Conservation (phyloP, 2,329 filamentous ascomycete species). For the Nannizziopsis barbatae region DNA sequence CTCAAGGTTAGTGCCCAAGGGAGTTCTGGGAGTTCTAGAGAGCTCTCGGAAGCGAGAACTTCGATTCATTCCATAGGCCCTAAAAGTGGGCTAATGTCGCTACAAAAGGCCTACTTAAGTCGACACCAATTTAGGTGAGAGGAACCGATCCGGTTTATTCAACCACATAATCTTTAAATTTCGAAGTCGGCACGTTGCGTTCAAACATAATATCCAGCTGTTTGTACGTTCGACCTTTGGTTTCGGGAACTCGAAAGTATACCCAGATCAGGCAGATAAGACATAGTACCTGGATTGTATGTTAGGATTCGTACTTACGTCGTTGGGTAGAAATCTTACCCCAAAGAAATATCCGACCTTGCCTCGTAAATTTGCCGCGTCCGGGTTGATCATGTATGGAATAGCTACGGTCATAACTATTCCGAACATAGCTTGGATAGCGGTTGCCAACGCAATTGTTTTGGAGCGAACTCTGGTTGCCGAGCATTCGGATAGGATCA, state of each 20-base stretch:
- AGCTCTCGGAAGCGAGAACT: too few relatives aligned
- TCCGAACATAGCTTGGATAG: slow-evolving; percentile 31
- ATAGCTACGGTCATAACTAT: slow-evolving; percentile 33
- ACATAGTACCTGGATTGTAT: slow-evolving; percentile 10
- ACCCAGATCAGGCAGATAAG: slow-evolving; percentile 16
- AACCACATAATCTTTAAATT: slow-evolving; percentile 24
- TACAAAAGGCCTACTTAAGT: too few relatives aligned
- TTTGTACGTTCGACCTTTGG: slow-evolving; percentile 17
- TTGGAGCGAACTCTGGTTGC: slow-evolving; percentile 35
- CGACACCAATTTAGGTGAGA: too few relatives aligned
- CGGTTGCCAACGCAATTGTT: slow-evolving; percentile 36
- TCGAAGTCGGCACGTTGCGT: slow-evolving; percentile 28
- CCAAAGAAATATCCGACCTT: slow-evolving; percentile 30
- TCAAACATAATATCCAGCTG: slow-evolving; percentile 34
- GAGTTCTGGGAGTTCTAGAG: too few relatives aligned
- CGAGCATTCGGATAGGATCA: slow-evolving; percentile 38
- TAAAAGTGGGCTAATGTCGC: too few relatives aligned
- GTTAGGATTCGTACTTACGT: background rate
- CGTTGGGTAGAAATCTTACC: slow-evolving; percentile 13
- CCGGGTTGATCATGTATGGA: slow-evolving; percentile 34
- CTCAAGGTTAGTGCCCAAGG: too few relatives aligned
- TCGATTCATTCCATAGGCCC: too few relatives aligned
- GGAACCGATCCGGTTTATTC: background rate
- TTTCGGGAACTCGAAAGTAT: slow-evolving; percentile 20
- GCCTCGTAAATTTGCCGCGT: slow-evolving; percentile 25